These are phyloP conservation scores for Penicillium sp. DNA, from an alignment of 2,329 filamentous ascomycete genomes.

Conservation along the genomic window DNA sequence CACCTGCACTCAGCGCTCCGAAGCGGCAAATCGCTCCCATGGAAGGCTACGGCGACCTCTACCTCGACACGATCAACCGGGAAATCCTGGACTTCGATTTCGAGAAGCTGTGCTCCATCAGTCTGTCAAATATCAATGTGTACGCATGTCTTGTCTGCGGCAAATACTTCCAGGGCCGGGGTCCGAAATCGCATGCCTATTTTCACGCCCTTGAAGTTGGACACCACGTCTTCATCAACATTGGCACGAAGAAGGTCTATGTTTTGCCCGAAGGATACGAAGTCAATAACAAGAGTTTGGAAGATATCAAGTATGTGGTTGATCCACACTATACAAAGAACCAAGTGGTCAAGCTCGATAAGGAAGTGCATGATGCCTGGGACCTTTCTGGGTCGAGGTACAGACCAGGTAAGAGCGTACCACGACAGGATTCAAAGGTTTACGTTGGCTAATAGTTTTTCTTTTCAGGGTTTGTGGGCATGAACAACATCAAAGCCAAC, in stretches of 20 bases:
- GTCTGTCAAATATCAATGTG: slow-evolving; percentile 96
- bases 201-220: slow-evolving; percentile 93
- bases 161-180: slow-evolving; percentile 94
- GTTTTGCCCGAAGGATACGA: slow-evolving; percentile 90
- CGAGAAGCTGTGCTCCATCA: slow-evolving; percentile 95
- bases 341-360: slow-evolving; percentile 79
- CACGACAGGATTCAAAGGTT: neutral
- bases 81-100: slow-evolving; percentile 96
- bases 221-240: slow-evolving; percentile 98
- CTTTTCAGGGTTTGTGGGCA: slow-evolving; percentile 75
- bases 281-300: slow-evolving; percentile 87
- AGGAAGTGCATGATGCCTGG: slow-evolving; percentile 58
- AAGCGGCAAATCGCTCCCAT: slow-evolving; percentile 72
- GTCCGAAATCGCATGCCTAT: slow-evolving; percentile 92
- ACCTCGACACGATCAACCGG: slow-evolving; percentile 95
- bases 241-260: slow-evolving; percentile 59
- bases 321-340: slow-evolving; percentile 80
- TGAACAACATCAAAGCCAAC: slow-evolving; percentile 99
- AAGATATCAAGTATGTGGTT: slow-evolving; percentile 97
- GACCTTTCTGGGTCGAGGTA: slow-evolving; percentile 83
- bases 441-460: neutral
- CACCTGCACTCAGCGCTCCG: slow-evolving; percentile 37
- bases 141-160: slow-evolving; percentile 97
- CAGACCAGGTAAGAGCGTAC: slow-evolving; percentile 59
- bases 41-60: slow-evolving; percentile 90